Conservation (phyloP, 768 basidiomycete genomes). For the Cystobasidium tubakii region DNA sequence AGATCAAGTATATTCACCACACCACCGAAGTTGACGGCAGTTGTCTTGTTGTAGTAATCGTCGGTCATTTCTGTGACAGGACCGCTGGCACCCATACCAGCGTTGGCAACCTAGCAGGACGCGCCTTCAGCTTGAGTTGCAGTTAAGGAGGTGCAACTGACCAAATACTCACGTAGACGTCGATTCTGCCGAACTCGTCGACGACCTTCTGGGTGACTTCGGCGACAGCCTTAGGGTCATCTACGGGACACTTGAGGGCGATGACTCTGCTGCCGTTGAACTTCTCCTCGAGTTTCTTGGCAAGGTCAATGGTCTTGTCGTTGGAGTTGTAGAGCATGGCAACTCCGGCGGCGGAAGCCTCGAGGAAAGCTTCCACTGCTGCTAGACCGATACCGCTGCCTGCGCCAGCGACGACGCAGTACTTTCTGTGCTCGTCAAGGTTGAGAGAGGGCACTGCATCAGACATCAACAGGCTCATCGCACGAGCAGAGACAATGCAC, state of each 20-base stretch:
- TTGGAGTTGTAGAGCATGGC: slow-evolving; percentile 35
- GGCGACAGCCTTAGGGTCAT: slow-evolving; percentile 22
- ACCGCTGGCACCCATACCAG: slow-evolving; percentile 35
- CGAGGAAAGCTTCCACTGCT: slow-evolving; percentile 22
- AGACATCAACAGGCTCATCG: not conserved
- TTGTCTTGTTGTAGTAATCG: slow-evolving; percentile 36
- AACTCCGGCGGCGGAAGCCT: slow-evolving; percentile 33
- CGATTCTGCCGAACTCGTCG: slow-evolving; percentile 30
- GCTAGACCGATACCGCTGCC: slow-evolving; percentile 34
- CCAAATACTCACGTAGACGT: slow-evolving; percentile 16
- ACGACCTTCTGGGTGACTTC: not conserved
- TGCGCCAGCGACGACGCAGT: slow-evolving; percentile 23
- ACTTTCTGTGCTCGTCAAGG: slow-evolving; percentile 16
- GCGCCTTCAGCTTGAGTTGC: not conserved
- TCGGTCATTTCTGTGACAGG: slow-evolving; percentile 38
- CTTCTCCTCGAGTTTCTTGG: slow-evolving; percentile 36
- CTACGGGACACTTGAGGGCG: slow-evolving; percentile 36
- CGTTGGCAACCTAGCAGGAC: slow-evolving; percentile 31
- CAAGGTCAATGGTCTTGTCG: slow-evolving; percentile 34
- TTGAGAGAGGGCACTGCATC: not conserved
- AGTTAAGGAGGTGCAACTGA: not conserved
- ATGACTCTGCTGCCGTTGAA: slow-evolving; percentile 36
- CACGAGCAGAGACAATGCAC: too few relatives aligned
- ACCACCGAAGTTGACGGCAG: slow-evolving; percentile 31
- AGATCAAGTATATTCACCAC: not conserved